phyloP scores from a whole-genome alignment of 1,139 yeast species.

The Candida dubliniensis region DNA sequence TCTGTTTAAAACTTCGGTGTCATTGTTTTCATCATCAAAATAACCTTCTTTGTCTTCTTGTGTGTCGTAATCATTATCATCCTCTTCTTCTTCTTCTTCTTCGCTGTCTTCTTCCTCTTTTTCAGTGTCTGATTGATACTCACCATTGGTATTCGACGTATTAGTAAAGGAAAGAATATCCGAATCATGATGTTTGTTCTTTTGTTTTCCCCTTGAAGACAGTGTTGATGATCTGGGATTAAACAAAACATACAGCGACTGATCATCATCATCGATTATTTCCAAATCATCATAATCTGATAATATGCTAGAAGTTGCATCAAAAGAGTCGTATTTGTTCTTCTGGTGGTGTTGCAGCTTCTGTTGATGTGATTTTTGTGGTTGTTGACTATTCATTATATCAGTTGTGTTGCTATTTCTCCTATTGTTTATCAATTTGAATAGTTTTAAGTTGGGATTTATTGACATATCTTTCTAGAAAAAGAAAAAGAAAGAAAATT shows the following conservation, averaged over 20 bases:
- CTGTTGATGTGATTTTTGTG: slow-evolving; percentile 4
- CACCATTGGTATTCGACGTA: slow-evolving; percentile 18
- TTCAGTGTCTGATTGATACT: slow-evolving; percentile 9
- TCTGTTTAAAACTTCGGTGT: slow-evolving; percentile 4
- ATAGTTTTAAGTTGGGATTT: slow-evolving; percentile 11
- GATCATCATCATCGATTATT: slow-evolving; percentile 27
- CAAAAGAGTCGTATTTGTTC: slow-evolving; percentile 11
- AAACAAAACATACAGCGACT: slow-evolving; percentile 46
- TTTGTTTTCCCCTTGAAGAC: background rate
- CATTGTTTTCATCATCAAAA: background rate
- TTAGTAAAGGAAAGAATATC: slow-evolving; percentile 44
- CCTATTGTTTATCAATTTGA: slow-evolving; percentile 4
- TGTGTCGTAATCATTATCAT: slow-evolving; percentile 20
- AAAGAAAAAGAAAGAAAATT: background rate
- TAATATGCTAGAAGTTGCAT: slow-evolving; percentile 18
- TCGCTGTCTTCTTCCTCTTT: slow-evolving; percentile 14
- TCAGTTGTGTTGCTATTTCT: background rate
- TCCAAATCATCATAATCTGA: slow-evolving; percentile 21
- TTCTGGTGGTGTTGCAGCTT: slow-evolving; percentile 6
- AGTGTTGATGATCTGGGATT: slow-evolving; percentile 25
- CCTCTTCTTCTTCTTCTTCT: slow-evolving; percentile 13
- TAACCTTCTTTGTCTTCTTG: slow-evolving; percentile 12
- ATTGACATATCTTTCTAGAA: slow-evolving; percentile 7
- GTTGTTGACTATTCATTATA: slow-evolving; percentile 1
- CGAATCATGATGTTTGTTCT: slow-evolving; percentile 21